Evolutionary conservation across 2,329 filamentous ascomycete species (phyloP).

Genomic region (Dactylella cylindrospora): DNA sequence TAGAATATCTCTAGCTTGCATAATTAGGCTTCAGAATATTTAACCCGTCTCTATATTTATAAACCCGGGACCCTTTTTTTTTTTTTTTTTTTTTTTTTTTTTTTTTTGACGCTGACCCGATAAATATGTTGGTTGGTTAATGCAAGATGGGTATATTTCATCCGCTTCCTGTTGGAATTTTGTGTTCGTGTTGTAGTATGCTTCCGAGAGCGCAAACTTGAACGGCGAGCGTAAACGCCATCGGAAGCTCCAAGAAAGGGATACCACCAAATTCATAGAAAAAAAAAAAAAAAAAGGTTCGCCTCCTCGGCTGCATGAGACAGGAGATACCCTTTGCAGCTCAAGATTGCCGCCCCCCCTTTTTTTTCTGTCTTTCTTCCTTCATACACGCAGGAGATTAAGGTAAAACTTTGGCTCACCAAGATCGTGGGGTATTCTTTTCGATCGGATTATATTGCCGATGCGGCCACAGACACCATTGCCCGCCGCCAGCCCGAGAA

Average conservation of each 20-base stretch:
- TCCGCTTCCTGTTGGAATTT: constrained; percentile 11
- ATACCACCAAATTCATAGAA: too few relatives aligned
- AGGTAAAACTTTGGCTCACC: too few relatives aligned
- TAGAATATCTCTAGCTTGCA: neutral
- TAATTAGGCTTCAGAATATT: constrained; percentile 9
- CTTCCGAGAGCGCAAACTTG: too few relatives aligned
- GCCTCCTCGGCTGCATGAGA: too few relatives aligned
- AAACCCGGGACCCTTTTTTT: too few relatives aligned
- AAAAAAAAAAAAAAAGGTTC: too few relatives aligned
- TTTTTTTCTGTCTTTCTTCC: too few relatives aligned
- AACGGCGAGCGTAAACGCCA: too few relatives aligned
- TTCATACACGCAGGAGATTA: too few relatives aligned
- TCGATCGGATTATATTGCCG: constrained; percentile 5
- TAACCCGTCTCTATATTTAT: constrained; percentile 10
- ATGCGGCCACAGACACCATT: neutral
- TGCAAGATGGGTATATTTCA: constrained; percentile 3
- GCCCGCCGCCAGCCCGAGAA: too few relatives aligned
- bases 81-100: too few relatives aligned
- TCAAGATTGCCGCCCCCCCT: neutral
- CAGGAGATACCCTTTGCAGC: neutral
- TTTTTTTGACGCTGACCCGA: constrained; percentile 15
- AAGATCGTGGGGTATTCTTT: neutral
- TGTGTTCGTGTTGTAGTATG: neutral
- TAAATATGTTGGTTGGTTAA: constrained; percentile 15
- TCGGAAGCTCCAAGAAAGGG: too few relatives aligned